Evolutionary conservation across 768 basidiomycete genomes (phyloP).

Genomic region (Phaeotremella skinneri): DNA sequence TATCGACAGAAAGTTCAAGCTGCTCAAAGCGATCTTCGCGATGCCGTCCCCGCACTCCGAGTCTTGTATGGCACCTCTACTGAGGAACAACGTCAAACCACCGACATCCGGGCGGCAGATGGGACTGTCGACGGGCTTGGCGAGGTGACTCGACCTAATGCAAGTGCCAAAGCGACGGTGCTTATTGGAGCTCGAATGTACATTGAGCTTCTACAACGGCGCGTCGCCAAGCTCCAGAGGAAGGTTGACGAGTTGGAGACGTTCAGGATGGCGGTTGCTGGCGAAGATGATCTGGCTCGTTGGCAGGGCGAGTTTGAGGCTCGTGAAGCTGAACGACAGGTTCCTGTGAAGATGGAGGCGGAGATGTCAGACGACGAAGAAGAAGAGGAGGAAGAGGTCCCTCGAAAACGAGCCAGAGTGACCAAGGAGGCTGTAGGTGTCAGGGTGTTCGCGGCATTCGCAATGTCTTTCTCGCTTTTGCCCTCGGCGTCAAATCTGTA

Average conservation of each 20-base stretch:
- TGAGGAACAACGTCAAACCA: slow-evolving; percentile 39
- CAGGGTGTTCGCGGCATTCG: slow-evolving; percentile 44
- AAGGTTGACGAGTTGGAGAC: slow-evolving; percentile 39
- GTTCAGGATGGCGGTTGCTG: slow-evolving; percentile 32
- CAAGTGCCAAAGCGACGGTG: slow-evolving; percentile 48
- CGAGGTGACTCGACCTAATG: slow-evolving; percentile 45
- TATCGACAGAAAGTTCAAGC: slow-evolving; percentile 51
- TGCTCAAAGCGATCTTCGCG: slow-evolving; percentile 48
- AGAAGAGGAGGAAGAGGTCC: slow-evolving; percentile 30
- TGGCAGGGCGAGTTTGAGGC: slow-evolving; percentile 37
- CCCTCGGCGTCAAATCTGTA: slow-evolving; percentile 39
- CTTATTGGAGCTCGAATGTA: slow-evolving; percentile 48
- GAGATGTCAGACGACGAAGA: slow-evolving; percentile 30
- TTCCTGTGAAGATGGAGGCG: slow-evolving; percentile 1
- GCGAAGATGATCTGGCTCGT: slow-evolving; percentile 24
- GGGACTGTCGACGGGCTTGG: slow-evolving; percentile 47
- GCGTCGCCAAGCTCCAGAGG: slow-evolving; percentile 31
- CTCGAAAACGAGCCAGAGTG: slow-evolving; percentile 5
- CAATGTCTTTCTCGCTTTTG: slow-evolving; percentile 40
- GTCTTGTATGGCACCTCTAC: slow-evolving; percentile 48
- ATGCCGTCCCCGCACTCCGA: slow-evolving; percentile 48
- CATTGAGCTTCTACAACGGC: slow-evolving; percentile 42
- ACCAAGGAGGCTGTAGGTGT: slow-evolving; percentile 16
- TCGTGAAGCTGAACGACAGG: slow-evolving; percentile 23
- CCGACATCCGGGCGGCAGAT: slow-evolving; percentile 41